Percentiles rank a stretch among this genome's conserved stretches.
Conservation (phyloP, 768 basidiomycete species). For the Suillus decipiens region DNA sequence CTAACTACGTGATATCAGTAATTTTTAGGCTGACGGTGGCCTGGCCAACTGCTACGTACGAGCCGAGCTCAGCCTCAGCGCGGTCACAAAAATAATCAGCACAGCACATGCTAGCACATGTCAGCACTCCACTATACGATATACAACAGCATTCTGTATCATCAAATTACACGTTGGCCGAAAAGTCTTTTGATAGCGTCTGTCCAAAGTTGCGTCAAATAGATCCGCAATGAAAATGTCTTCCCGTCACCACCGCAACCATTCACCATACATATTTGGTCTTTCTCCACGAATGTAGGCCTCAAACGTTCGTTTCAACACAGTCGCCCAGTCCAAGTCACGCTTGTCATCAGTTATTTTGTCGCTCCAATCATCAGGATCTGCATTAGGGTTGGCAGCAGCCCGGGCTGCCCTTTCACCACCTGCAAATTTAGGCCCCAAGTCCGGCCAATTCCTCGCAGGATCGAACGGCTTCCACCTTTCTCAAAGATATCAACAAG, state of each 20-base stretch:
- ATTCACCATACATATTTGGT: slow-evolving; percentile 94
- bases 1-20: no score
- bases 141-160: not conserved
- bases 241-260: slow-evolving; percentile 33
- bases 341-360: slow-evolving; percentile 64
- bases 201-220: not conserved
- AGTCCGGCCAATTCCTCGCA: slow-evolving; percentile 86
- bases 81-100: slow-evolving; percentile 1
- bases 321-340: slow-evolving; percentile 85
- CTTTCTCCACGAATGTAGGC: slow-evolving; percentile 81
- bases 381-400: slow-evolving; percentile 20
- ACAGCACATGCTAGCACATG: not conserved
- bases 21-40: no score
- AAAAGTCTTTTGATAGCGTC: not conserved
- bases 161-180: not conserved
- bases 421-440: slow-evolving; percentile 73
- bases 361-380: slow-evolving; percentile 29
- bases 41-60: no score
- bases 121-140: not conserved
- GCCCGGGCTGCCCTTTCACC: slow-evolving; percentile 70
- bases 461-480: slow-evolving; percentile 97
- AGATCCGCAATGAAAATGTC: slow-evolving; percentile 2
- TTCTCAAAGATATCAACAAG: slow-evolving; percentile 5
- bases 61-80: not conserved
- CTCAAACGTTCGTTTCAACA: slow-evolving; percentile 95